phyloP scores from a whole-genome alignment of 768 basidiomycete species.

The Lentinula sp. region DNA sequence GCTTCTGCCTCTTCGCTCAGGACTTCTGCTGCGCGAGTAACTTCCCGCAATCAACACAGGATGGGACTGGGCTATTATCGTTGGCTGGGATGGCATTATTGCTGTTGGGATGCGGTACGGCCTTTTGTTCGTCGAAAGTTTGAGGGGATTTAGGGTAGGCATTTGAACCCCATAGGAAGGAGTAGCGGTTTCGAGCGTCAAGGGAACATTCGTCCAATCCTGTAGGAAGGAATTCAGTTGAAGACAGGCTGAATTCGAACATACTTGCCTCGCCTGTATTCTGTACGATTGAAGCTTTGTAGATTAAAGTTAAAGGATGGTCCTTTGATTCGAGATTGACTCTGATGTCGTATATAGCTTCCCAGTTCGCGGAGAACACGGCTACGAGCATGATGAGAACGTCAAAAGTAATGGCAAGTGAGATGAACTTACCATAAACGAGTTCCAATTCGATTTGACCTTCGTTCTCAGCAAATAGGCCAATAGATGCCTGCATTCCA shows the following conservation, averaged over 20 bases:
- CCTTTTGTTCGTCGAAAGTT: conserved; percentile 18
- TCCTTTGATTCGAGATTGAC: conserved; percentile 35
- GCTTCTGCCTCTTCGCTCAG: not conserved
- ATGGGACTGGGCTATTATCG: no score
- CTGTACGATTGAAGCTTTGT: conserved; percentile 35
- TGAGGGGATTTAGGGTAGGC: conserved; percentile 31
- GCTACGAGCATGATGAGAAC: conserved; percentile 17
- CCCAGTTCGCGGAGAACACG: conserved; percentile 30
- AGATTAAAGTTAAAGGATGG: conserved; percentile 28
- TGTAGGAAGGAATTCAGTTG: conserved; percentile 9
- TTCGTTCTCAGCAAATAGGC: conserved; percentile 5
- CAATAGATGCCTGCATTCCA: conserved; percentile 4
- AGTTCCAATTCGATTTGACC: conserved; percentile 7
- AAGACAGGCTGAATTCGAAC: not conserved
- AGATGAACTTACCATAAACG: conserved; percentile 7
- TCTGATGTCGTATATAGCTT: conserved; percentile 33
- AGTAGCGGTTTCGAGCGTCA: conserved; percentile 36
- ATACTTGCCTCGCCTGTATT: conserved; percentile 34
- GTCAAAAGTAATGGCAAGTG: not conserved
- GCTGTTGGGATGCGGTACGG: not conserved
- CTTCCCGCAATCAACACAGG: not conserved
- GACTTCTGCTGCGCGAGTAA: not conserved
- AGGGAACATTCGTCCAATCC: conserved; percentile 35
- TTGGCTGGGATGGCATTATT: no score
- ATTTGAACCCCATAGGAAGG: conserved; percentile 33